Evolutionary conservation across 192 early-diverging fungal species (phyloP), one percentile per base, ranked within the genome.

Genomic region (Gaertneriomyces semiglobifer): DNA sequence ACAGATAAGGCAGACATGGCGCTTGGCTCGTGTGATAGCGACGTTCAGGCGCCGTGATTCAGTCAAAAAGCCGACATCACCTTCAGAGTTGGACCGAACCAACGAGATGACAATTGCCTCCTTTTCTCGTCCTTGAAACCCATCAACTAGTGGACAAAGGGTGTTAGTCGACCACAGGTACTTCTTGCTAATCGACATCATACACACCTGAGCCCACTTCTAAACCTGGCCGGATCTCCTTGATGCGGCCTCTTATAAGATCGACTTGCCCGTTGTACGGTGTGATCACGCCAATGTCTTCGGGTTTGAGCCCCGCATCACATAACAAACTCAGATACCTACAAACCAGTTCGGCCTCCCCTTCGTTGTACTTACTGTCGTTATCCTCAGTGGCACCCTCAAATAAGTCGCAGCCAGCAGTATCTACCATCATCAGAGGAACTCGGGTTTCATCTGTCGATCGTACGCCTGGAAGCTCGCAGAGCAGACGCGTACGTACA

Each of bases 81-180:
- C 82, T 12, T 77, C 73, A 12, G 77, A 81, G 69, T 97, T 96
- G 20, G 88, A 88, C 18, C 94, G 75, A 11, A 96, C 93, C 6
- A 94, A 74, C 1, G 87, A 84, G 20, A 96, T 52, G 7, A 97
- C 76, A 33, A 95, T 84, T 0, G 88, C 91, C 68, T 95, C 90
- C 65, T 92, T 92, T 69, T 97, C 94, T 42, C 92, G 85, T 5
- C 94, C 94, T 71, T 95, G 93, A 65, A 93, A 92, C 2, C 93
- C 92, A 69, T 95, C 93, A 4, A 95, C 91, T 4, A 44, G 1
- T 14, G 53, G 7, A 14, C 39, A 8, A 20, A 33, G 33, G 63
- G n/a, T 52, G 6, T 57, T 16, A 57, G 55, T 57, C 16, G n/a
- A 0, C n/a, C n/a, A 52, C 4, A 52, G 50, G 20, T 5, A 4